phyloP scores from a whole-genome alignment of 2,329 filamentous ascomycete genomes.

The Triangularia verruculosa region DNA sequence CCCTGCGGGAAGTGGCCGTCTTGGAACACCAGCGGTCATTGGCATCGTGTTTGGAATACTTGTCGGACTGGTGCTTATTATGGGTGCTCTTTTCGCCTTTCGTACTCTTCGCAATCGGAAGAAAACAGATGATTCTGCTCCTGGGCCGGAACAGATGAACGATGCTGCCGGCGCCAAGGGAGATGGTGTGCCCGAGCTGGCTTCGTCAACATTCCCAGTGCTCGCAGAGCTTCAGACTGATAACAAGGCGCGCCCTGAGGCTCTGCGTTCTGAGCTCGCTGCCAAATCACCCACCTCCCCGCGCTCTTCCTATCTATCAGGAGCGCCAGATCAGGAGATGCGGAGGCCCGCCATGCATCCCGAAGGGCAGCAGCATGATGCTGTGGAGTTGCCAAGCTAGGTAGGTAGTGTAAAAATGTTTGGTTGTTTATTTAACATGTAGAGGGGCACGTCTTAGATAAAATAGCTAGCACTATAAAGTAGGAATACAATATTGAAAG shows the following conservation, averaged over 20 bases:
- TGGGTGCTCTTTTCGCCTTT: not conserved
- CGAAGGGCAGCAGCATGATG: not conserved
- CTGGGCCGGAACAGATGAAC: not conserved
- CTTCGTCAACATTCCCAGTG: not conserved
- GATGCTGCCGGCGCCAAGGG: not conserved
- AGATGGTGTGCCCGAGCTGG: not conserved
- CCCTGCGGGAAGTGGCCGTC: not conserved
- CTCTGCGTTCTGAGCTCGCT: not conserved
- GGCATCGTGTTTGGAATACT: not conserved
- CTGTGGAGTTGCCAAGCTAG: not conserved
- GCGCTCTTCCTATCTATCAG: not conserved
- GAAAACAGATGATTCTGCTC: not conserved
- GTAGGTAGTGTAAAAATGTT: not conserved
- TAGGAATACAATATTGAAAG: too few species aligned
- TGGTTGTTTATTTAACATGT: not conserved
- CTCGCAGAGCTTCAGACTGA: not conserved
- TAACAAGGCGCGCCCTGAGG: not conserved
- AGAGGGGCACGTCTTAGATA: too few species aligned
- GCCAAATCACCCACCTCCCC: not conserved
- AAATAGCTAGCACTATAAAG: too few species aligned
- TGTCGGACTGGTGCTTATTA: not conserved
- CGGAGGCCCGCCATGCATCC: not conserved
- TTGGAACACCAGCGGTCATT: not conserved
- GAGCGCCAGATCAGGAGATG: not conserved
- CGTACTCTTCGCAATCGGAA: not conserved